phyloP scores from a whole-genome alignment of 2,329 filamentous ascomycete species.

The Metarhizium humberi region DNA sequence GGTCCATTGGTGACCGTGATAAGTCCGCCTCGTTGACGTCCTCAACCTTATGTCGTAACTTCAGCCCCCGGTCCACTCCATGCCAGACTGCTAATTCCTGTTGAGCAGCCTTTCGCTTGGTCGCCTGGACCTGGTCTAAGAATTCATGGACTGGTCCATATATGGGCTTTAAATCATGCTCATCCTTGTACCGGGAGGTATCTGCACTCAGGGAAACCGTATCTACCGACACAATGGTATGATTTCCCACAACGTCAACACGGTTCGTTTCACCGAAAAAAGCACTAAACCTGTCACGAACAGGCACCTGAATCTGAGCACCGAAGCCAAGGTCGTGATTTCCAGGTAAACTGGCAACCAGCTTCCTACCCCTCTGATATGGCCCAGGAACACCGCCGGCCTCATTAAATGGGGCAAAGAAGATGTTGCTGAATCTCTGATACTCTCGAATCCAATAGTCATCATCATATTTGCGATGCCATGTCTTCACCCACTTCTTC shows the following conservation, averaged over 20 bases:
- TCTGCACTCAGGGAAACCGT: constrained; percentile 76
- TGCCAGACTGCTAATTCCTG: constrained; percentile 59
- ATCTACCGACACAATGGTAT: constrained; percentile 90
- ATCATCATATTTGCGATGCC: constrained; percentile 68
- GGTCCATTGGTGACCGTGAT: constrained; percentile 22
- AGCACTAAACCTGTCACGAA: constrained; percentile 73
- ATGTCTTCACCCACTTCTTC: constrained; percentile 48
- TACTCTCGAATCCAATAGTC: constrained; percentile 85
- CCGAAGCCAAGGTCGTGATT: constrained; percentile 96
- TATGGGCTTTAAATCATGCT: constrained; percentile 49
- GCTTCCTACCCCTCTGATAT: constrained; percentile 60
- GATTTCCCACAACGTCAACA: constrained; percentile 86
- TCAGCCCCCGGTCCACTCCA: constrained; percentile 46
- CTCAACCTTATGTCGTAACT: constrained; percentile 50
- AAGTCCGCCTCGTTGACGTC: constrained; percentile 40
- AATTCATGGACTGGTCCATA: constrained; percentile 73
- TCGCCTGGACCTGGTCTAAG: constrained; percentile 53
- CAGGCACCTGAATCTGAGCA: constrained; percentile 68
- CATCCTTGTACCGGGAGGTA: constrained; percentile 40
- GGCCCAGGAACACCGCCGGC: constrained; percentile 43
- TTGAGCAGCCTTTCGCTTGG: constrained; percentile 58
- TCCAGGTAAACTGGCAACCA: constrained; percentile 80
- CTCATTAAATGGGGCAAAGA: constrained; percentile 60
- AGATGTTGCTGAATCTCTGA: constrained; percentile 74
- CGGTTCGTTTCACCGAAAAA: constrained; percentile 90